Percentiles rank a stretch among this genome's conserved stretches.
phyloP scores from a whole-genome alignment of 2,329 filamentous ascomycete genomes.

The Fusarium verticillioides region DNA sequence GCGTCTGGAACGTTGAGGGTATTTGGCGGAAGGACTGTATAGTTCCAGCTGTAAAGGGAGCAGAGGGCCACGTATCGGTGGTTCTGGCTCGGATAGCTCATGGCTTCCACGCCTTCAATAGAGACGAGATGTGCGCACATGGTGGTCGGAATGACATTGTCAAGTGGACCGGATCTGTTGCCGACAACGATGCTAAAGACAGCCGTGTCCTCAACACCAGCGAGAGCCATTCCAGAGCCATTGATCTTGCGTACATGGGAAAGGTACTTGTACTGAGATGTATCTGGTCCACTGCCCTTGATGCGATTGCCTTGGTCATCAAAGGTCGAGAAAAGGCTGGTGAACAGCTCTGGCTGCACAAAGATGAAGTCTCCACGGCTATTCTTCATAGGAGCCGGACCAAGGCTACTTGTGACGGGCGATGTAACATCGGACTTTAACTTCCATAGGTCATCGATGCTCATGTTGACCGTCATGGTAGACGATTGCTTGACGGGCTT shows the following conservation, averaged over 20 bases:
- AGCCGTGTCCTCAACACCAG: slow-evolving; percentile 46
- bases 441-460: not conserved
- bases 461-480: slow-evolving; percentile 29
- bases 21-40: slow-evolving; percentile 49
- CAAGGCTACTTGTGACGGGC: not conserved
- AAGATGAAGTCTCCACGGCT: slow-evolving; percentile 47
- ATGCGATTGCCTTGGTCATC: not conserved
- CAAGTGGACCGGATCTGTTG: slow-evolving; percentile 48
- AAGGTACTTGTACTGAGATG: slow-evolving; percentile 46
- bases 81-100: slow-evolving; percentile 29
- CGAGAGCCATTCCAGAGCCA: slow-evolving; percentile 50
- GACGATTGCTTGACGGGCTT: not conserved
- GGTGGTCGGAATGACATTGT: slow-evolving; percentile 39
- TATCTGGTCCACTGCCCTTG: slow-evolving; percentile 14
- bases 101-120: slow-evolving; percentile 50
- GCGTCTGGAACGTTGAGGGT: slow-evolving; percentile 49
- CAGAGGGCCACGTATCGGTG: slow-evolving; percentile 47
- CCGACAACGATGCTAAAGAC: slow-evolving; percentile 51
- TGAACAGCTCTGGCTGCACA: slow-evolving; percentile 42
- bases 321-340: slow-evolving; percentile 35
- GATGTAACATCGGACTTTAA: not conserved
- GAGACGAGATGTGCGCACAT: slow-evolving; percentile 53
- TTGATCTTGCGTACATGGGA: slow-evolving; percentile 56
- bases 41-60: slow-evolving; percentile 55
- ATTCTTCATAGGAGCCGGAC: not conserved